These are phyloP conservation scores for Austroboletus niveus DNA, from an alignment of 1,284 basidiomycete species.

Conservation along the genomic window DNA sequence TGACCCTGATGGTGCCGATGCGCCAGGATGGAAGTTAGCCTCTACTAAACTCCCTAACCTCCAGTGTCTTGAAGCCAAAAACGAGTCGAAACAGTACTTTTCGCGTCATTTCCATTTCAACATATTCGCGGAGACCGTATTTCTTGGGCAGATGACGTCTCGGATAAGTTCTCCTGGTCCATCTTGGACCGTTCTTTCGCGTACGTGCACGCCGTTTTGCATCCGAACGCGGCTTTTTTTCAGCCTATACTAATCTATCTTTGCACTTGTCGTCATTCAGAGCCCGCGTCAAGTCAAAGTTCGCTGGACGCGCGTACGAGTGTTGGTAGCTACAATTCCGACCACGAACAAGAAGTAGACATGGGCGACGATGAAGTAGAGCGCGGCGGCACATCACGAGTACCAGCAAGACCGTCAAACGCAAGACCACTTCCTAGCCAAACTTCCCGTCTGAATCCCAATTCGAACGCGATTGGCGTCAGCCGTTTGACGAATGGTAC, in stretches of 20 bases:
- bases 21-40: too few relatives aligned
- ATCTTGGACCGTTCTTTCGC: conserved; percentile 24
- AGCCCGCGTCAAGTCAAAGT: conserved; percentile 16
- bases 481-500: neutral
- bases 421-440: neutral
- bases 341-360: conserved; percentile 14
- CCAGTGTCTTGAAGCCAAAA: neutral
- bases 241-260: neutral
- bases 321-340: conserved; percentile 6
- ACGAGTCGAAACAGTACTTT: neutral
- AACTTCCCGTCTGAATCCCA: neutral
- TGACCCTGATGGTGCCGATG: neutral
- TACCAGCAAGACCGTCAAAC: neutral
- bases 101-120: neutral
- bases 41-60: too few relatives aligned
- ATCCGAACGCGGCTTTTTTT: neutral
- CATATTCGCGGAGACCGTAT: neutral
- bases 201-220: conserved; percentile 14
- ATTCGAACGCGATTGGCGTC: neutral
- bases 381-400: neutral
- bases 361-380: conserved; percentile 23
- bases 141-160: conserved; percentile 3
- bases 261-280: conserved; percentile 6
- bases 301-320: conserved; percentile 15
- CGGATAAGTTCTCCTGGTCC: conserved; percentile 23